phyloP scores from a whole-genome alignment of 2,329 filamentous ascomycete genomes.

The Rhinocladiella similis region DNA sequence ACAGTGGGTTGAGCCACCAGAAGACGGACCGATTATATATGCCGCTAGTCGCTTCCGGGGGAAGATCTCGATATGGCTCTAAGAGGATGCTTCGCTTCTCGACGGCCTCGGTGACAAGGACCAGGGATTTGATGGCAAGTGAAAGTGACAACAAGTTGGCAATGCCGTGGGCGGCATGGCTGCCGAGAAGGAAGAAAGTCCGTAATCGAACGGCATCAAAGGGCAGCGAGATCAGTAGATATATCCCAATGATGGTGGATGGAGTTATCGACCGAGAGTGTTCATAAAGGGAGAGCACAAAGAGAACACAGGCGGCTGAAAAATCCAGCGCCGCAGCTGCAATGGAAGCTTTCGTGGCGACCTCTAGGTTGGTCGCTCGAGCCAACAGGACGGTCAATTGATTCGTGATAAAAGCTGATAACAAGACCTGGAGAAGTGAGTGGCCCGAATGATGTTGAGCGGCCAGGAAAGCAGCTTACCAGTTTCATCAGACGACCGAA shows the following conservation, averaged over 20 bases:
- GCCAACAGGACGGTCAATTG: slow-evolving; percentile 41
- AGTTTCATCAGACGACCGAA: slow-evolving; percentile 24
- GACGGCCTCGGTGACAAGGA: slow-evolving; percentile 47
- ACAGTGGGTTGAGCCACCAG: slow-evolving; percentile 56
- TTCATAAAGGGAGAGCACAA: slow-evolving; percentile 31
- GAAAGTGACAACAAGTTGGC: slow-evolving; percentile 45
- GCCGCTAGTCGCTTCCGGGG: slow-evolving; percentile 54
- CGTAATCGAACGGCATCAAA: slow-evolving; percentile 45
- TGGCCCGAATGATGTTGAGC: neutral
- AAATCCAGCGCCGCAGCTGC: slow-evolving; percentile 23
- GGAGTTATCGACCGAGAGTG: slow-evolving; percentile 33
- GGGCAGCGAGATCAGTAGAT: slow-evolving; percentile 43
- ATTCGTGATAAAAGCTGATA: slow-evolving; percentile 33
- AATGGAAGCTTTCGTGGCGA: slow-evolving; percentile 18
- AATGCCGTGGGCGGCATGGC: slow-evolving; percentile 32
- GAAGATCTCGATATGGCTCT: slow-evolving; percentile 40
- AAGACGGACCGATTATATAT: slow-evolving; percentile 53
- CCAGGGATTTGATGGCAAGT: slow-evolving; percentile 44
- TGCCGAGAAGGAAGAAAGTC: slow-evolving; percentile 31
- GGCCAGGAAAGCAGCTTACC: slow-evolving; percentile 7
- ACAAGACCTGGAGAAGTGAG: slow-evolving; percentile 15
- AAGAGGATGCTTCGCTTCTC: slow-evolving; percentile 47
- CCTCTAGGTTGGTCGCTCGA: slow-evolving; percentile 21
- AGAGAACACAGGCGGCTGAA: slow-evolving; percentile 24
- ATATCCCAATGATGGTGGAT: slow-evolving; percentile 37